These are phyloP conservation scores for Ganoderma lucidum DNA, from an alignment of 1,284 basidiomycete genomes.

Conservation along the genomic window DNA sequence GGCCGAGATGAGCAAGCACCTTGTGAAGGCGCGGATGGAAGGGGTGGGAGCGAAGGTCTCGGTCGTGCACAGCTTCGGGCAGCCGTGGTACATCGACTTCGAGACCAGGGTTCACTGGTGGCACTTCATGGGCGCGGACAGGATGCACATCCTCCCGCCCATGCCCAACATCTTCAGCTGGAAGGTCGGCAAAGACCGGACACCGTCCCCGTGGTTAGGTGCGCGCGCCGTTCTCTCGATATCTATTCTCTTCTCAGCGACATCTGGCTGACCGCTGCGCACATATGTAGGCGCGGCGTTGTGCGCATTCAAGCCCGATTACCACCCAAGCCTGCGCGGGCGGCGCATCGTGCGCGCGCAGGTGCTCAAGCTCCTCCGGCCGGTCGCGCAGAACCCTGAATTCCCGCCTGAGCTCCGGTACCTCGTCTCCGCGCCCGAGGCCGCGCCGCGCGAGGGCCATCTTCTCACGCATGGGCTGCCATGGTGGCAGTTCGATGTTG, in stretches of 20 bases:
- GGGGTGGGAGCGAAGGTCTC: not conserved
- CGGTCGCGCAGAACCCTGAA: slow-evolving; percentile 17
- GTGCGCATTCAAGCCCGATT: slow-evolving; percentile 13
- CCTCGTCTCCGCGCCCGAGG: not conserved
- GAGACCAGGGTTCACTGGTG: slow-evolving; percentile 18
- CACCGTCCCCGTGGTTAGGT: slow-evolving; percentile 21
- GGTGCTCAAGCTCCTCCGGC: slow-evolving; percentile 9
- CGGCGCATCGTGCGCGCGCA: slow-evolving; percentile 12
- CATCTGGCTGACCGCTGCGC: not conserved
- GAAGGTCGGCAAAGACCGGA: slow-evolving; percentile 1
- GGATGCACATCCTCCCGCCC: slow-evolving; percentile 2
- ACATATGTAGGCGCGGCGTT: slow-evolving; percentile 10
- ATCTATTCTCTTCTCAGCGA: not conserved
- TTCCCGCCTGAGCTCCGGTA: slow-evolving; percentile 14
- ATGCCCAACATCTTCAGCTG: slow-evolving; percentile 15
- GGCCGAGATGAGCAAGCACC: slow-evolving; percentile 4
- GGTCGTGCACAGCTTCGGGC: slow-evolving; percentile 16
- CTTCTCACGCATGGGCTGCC: not conserved
- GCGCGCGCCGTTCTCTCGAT: not conserved
- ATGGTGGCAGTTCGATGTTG: slow-evolving; percentile 12
- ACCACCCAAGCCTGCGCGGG: slow-evolving; percentile 1
- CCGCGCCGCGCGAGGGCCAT: not conserved
- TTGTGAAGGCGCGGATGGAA: not conserved
- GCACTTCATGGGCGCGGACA: slow-evolving; percentile 18
- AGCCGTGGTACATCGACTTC: slow-evolving; percentile 23